These are phyloP conservation scores for Penicillium paradoxum DNA, from an alignment of 495 filamentous ascomycete species.

Conservation along the genomic window DNA sequence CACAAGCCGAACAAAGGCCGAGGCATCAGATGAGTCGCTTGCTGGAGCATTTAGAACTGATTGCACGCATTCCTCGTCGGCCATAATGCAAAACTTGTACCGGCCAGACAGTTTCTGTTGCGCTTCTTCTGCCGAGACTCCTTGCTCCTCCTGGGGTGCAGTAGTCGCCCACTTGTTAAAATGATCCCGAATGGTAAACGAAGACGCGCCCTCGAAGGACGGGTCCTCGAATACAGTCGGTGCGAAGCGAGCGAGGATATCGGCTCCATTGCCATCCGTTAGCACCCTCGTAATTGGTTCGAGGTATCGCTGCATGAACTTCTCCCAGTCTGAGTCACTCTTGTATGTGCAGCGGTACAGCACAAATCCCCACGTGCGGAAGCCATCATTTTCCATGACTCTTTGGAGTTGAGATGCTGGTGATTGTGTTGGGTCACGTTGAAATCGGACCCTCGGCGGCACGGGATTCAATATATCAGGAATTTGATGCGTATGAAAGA, in stretches of 20 bases:
- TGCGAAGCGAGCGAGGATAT: conserved; percentile 26
- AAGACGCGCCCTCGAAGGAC: conserved; percentile 25
- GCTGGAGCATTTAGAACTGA: conserved; percentile 16
- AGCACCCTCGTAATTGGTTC: conserved; percentile 12
- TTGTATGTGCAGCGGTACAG: conserved; percentile 33
- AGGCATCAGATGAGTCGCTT: neutral
- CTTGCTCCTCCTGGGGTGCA: conserved; percentile 17
- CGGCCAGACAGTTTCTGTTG: conserved; percentile 3
- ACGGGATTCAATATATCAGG: too few relatives aligned
- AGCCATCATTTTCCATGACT: neutral
- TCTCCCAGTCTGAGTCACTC: conserved; percentile 25
- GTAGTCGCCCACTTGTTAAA: conserved; percentile 24
- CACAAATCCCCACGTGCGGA: conserved; percentile 26
- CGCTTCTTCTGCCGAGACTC: neutral
- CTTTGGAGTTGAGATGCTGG: too few relatives aligned
- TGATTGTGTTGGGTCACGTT: too few relatives aligned
- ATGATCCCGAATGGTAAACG: conserved; percentile 20
- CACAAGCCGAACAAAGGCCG: conserved; percentile 16
- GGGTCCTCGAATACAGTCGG: conserved; percentile 27
- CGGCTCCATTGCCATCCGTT: conserved; percentile 20
- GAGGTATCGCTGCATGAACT: conserved; percentile 15
- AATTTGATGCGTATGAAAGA: too few relatives aligned
- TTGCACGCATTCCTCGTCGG: conserved; percentile 5
- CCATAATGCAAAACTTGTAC: conserved; percentile 20
- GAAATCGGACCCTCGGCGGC: too few relatives aligned